These are phyloP conservation scores for Aechmea fasciata DNA, from an alignment of 176 grass and related monocot species.

Conservation along the genomic window DNA sequence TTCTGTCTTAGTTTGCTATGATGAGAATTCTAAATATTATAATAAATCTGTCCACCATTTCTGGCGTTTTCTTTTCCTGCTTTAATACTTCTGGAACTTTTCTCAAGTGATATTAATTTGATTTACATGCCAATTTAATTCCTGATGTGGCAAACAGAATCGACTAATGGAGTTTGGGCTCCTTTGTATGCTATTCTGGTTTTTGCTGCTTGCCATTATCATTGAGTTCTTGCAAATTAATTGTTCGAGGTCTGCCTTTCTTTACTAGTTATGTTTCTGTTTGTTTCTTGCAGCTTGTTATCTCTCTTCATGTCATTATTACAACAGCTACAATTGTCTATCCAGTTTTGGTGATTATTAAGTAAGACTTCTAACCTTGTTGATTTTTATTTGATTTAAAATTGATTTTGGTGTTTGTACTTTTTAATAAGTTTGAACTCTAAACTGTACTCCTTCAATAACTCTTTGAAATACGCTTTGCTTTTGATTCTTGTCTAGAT, in stretches of 20 bases:
- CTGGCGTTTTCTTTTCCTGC: no score
- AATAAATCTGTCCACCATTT: no score
- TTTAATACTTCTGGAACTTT: no score
- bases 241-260: conserved; percentile 5
- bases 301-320: conserved; percentile 63
- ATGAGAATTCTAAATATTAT: no score
- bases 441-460: no score
- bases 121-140: neutral
- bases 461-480: no score
- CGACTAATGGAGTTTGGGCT: neutral
- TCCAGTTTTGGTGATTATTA: conserved; percentile 88
- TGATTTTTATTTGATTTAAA: neutral
- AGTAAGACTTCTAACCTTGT: conserved; percentile 40
- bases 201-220: conserved; percentile 4
- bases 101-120: no score
- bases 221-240: neutral
- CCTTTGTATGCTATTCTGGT: neutral
- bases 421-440: conserved; percentile 5
- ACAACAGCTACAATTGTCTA: conserved; percentile 58
- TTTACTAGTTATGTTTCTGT: conserved; percentile 9
- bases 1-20: no score
- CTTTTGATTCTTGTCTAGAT: neutral
- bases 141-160: neutral
- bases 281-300: conserved; percentile 60
- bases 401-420: conserved; percentile 1